Evolutionary conservation across 2,329 filamentous ascomycete species (phyloP).

Genomic region (Coniochaeta sp.): DNA sequence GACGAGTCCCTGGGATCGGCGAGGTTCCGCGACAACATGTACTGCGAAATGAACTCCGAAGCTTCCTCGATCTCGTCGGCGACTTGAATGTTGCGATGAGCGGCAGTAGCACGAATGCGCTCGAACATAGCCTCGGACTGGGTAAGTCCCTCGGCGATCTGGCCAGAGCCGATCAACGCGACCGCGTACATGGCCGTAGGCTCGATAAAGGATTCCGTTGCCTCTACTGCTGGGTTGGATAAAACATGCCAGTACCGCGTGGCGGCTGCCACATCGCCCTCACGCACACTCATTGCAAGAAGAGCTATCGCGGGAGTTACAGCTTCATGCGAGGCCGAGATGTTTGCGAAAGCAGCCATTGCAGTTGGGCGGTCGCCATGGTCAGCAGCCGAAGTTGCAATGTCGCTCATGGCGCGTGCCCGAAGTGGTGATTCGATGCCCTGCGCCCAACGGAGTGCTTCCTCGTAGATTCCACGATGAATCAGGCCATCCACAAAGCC

Average conservation of each 20-base stretch:
- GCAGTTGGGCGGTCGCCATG: conserved; percentile 64
- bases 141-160: conserved; percentile 71
- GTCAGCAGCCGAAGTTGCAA: conserved; percentile 76
- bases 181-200: conserved; percentile 86
- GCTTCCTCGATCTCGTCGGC: conserved; percentile 83
- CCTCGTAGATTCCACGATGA: conserved; percentile 59
- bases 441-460: conserved; percentile 69
- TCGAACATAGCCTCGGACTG: conserved; percentile 83
- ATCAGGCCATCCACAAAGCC: conserved; percentile 77
- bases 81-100: conserved; percentile 45
- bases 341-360: conserved; percentile 53
- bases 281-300: conserved; percentile 77
- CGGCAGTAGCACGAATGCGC: conserved; percentile 61
- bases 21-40: conserved; percentile 50
- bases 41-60: conserved; percentile 58
- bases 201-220: conserved; percentile 66
- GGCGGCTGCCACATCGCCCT: conserved; percentile 70
- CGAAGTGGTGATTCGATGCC: conserved; percentile 53
- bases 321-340: conserved; percentile 45
- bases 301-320: conserved; percentile 67
- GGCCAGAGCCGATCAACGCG: conserved; percentile 77
- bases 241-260: conserved; percentile 76
- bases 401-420: conserved; percentile 58
- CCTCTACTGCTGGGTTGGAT: conserved; percentile 51
- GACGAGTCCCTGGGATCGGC: conserved; percentile 41